A percentile compares a stretch with the other conserved stretches of the same genome.
Evolutionary conservation across 2,329 filamentous ascomycete genomes (phyloP).

Genomic region (Aspergillus ochraceoroseus): DNA sequence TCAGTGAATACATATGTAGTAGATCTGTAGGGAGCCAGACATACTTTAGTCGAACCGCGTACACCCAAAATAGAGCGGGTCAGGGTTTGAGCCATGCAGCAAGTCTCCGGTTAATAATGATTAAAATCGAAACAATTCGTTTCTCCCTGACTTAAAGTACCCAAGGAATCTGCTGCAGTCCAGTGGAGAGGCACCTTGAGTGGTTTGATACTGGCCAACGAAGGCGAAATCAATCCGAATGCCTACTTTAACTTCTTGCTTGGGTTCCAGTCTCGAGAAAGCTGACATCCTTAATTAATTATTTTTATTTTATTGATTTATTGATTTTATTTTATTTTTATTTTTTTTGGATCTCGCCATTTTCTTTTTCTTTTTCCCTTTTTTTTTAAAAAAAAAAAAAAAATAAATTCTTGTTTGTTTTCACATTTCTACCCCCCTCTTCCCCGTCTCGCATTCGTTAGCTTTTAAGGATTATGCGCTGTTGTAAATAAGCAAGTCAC

Average conservation of each 20-base stretch:
- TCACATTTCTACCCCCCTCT: slow-evolving; percentile 7
- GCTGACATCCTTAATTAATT: slow-evolving; percentile 16
- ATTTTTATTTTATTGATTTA: slow-evolving; percentile 9
- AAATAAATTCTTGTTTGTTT: no score
- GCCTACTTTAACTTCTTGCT: slow-evolving; percentile 14
- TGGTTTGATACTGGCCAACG: slow-evolving; percentile 17
- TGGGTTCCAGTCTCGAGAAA: slow-evolving; percentile 15
- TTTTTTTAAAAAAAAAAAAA: no score
- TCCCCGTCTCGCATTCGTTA: slow-evolving; percentile 16
- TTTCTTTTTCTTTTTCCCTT: slow-evolving; percentile 20
- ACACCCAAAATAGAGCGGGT: slow-evolving; percentile 25
- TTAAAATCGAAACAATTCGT: slow-evolving; percentile 17
- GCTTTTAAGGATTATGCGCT: slow-evolving; percentile 15
- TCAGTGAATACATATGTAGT: slow-evolving; percentile 14
- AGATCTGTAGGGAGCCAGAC: slow-evolving; percentile 15
- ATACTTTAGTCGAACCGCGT: slow-evolving; percentile 9
- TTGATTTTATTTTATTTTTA: background rate
- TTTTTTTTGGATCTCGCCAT: slow-evolving; percentile 6
- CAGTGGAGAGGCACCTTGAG: slow-evolving; percentile 19
- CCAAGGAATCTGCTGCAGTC: slow-evolving; percentile 15
- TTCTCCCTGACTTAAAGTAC: slow-evolving; percentile 17
- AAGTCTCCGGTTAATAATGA: slow-evolving; percentile 17
- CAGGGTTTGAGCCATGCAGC: slow-evolving; percentile 19
- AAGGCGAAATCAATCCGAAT: slow-evolving; percentile 14
- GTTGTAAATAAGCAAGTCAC: slow-evolving; percentile 23